These are phyloP conservation scores for Yamadazyma nakazawae DNA, from an alignment of 805 yeast genomes.

Conservation along the genomic window DNA sequence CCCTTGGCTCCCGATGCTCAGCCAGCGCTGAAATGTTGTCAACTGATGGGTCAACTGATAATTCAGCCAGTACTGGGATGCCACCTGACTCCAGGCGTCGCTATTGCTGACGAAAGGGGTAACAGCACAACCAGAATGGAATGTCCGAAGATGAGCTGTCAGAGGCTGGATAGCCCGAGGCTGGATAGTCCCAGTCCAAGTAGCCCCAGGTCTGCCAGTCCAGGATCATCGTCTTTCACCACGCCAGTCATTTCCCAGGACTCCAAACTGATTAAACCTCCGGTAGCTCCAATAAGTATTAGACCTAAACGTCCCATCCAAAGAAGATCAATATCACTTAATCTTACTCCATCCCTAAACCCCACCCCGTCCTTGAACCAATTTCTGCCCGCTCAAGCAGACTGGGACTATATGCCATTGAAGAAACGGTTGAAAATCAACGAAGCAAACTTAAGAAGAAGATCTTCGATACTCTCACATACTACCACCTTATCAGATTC, in stretches of 20 bases:
- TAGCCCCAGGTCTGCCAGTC: too few species aligned
- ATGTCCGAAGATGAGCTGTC: too few species aligned
- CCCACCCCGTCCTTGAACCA: constrained; percentile 3
- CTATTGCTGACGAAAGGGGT: too few species aligned
- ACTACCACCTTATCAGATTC: constrained; percentile 60
- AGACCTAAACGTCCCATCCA: constrained; percentile 5
- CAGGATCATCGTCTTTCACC: too few species aligned
- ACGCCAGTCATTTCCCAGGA: neutral
- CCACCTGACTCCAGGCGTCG: too few species aligned
- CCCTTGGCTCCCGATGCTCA: constrained; percentile 8
- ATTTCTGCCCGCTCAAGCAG: constrained; percentile 7
- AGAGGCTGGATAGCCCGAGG: too few species aligned
- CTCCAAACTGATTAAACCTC: neutral
- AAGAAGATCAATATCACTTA: constrained; percentile 8
- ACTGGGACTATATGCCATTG: constrained; percentile 39
- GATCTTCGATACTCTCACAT: constrained; percentile 55
- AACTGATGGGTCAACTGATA: too few species aligned
- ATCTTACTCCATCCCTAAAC: constrained; percentile 6
- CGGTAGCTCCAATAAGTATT: neutral
- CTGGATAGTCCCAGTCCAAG: too few species aligned
- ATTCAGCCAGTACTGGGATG: too few species aligned
- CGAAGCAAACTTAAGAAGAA: constrained; percentile 36
- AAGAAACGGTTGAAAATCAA: constrained; percentile 51
- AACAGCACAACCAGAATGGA: too few species aligned
- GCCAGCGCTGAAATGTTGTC: neutral